Conservation (phyloP, 164 flowering plant species). For the Tetrastigma voinierianum region DNA sequence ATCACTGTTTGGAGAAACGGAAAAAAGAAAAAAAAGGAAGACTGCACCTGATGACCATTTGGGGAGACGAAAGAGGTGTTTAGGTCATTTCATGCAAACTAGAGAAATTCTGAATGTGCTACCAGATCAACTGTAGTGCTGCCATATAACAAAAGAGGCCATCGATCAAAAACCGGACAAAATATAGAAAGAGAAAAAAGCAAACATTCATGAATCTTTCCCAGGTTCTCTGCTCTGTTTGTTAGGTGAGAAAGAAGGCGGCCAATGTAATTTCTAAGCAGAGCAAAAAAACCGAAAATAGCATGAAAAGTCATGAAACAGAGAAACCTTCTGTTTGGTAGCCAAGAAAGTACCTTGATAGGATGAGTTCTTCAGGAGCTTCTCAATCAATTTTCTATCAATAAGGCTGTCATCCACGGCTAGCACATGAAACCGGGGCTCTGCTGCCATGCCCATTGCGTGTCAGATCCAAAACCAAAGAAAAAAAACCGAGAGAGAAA, state of each 20-base stretch:
- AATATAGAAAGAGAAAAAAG: too few relatives aligned
- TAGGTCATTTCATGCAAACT: conserved; percentile 39
- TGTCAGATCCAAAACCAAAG: not conserved
- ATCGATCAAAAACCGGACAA: conserved; percentile 5
- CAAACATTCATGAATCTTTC: too few relatives aligned
- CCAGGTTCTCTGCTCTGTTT: too few relatives aligned
- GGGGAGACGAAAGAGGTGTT: conserved; percentile 37
- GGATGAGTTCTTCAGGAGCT: conserved; percentile 68
- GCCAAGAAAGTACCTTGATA: conserved; percentile 37
- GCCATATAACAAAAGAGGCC: conserved; percentile 12
- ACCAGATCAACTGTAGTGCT: conserved; percentile 72
- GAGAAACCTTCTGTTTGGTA: not conserved
- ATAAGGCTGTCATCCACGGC: conserved; percentile 82
- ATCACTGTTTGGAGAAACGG: not conserved
- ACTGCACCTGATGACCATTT: conserved; percentile 34
- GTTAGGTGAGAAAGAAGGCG: too few relatives aligned
- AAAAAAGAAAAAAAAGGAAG: not conserved
- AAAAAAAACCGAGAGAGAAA: not conserved
- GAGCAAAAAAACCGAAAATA: too few relatives aligned
- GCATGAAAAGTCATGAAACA: too few relatives aligned
- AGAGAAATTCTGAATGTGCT: conserved; percentile 53
- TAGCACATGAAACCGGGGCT: conserved; percentile 67
- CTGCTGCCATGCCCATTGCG: conserved; percentile 41
- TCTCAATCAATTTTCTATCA: conserved; percentile 70
- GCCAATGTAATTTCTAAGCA: too few relatives aligned